phyloP scores from a whole-genome alignment of 2,329 filamentous ascomycete species.

The Zymoseptoria crescenta region DNA sequence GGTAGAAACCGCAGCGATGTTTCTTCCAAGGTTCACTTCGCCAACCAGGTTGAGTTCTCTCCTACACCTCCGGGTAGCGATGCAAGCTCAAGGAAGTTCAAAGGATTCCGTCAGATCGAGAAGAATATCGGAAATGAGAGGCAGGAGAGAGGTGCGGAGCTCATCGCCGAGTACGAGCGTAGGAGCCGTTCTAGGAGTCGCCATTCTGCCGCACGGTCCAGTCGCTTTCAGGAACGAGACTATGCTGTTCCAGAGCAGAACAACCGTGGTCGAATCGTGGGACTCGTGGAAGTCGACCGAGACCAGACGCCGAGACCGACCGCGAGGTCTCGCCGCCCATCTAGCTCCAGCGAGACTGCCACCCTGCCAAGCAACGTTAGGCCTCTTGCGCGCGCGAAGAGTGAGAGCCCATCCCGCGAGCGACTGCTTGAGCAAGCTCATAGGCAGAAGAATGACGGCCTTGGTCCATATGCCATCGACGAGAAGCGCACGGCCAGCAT shows the following conservation, averaged over 20 bases:
- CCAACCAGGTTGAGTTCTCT: slow-evolving; percentile 27
- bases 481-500: slow-evolving; percentile 11
- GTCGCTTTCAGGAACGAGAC: slow-evolving; percentile 8
- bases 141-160: slow-evolving; percentile 13
- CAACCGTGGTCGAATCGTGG: slow-evolving; percentile 1
- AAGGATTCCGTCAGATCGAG: slow-evolving; percentile 10
- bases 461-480: slow-evolving; percentile 17
- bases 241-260: not conserved
- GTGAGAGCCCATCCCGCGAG: slow-evolving; percentile 27
- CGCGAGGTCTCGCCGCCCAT: not conserved
- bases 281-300: slow-evolving; percentile 2
- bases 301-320: slow-evolving; percentile 2
- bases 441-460: slow-evolving; percentile 4
- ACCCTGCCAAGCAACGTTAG: slow-evolving; percentile 6
- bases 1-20: slow-evolving; percentile 5
- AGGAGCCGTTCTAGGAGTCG: slow-evolving; percentile 16
- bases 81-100: slow-evolving; percentile 23
- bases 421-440: slow-evolving; percentile 1
- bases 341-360: slow-evolving; percentile 8
- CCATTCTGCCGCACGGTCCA: slow-evolving; percentile 2
- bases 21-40: slow-evolving; percentile 25
- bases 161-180: slow-evolving; percentile 19
- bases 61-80: slow-evolving; percentile 27
- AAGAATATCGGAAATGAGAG: slow-evolving; percentile 1
- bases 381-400: slow-evolving; percentile 15